Evolutionary conservation across 441 rosid species (phyloP).

Genomic region (Croton setiger): DNA sequence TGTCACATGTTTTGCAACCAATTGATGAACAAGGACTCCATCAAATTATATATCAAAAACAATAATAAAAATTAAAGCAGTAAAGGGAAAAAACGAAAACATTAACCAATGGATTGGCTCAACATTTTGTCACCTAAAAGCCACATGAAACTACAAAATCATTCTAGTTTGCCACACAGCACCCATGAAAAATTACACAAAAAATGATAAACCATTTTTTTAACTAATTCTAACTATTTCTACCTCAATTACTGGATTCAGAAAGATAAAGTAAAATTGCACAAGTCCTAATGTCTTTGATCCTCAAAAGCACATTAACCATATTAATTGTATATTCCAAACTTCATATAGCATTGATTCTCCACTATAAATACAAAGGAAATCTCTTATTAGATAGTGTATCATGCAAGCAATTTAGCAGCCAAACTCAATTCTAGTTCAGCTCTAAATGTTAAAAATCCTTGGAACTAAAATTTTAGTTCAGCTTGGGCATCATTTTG

Average conservation of each 20-base stretch:
- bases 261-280: not conserved
- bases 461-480: not conserved
- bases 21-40: not conserved
- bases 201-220: not conserved
- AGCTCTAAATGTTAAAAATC: not conserved
- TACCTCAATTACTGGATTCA: not conserved
- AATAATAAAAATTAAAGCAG: not conserved
- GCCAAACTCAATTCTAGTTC: not conserved
- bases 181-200: not conserved
- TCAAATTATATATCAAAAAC: not conserved
- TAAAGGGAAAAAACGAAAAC: not conserved
- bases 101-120: not conserved
- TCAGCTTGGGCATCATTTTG: not conserved
- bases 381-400: not conserved
- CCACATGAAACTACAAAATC: not conserved
- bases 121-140: slow-evolving; percentile 3
- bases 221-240: not conserved
- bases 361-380: not conserved
- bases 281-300: not conserved
- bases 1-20: slow-evolving; percentile 13
- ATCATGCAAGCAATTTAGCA: not conserved
- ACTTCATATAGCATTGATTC: slow-evolving; percentile 6
- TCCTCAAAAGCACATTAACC: not conserved
- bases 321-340: not conserved
- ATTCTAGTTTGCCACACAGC: not conserved